These are phyloP conservation scores for Diplodia seriata DNA, from an alignment of 2,329 filamentous ascomycete species.

Conservation along the genomic window DNA sequence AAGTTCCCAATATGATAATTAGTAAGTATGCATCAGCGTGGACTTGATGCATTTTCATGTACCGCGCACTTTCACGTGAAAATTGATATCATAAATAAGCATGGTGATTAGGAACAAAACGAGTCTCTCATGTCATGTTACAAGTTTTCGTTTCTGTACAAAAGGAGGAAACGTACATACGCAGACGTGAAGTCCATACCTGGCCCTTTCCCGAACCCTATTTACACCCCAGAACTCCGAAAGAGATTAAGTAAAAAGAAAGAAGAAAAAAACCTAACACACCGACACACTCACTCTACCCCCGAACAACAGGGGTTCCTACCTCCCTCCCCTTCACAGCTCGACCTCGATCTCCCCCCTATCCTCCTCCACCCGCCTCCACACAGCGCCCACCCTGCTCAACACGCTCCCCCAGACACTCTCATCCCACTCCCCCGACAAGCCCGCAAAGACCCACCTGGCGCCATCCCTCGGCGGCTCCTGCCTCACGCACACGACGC, in stretches of 20 bases:
- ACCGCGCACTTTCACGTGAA: neutral
- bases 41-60: neutral
- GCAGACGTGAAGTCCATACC: neutral
- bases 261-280: neutral
- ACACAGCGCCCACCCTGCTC: conserved; percentile 39
- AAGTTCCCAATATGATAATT: neutral
- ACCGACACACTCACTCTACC: neutral
- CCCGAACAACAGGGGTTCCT: neutral
- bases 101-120: neutral
- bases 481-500: conserved; percentile 37
- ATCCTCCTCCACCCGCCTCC: conserved; percentile 38
- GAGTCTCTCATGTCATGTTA: no score
- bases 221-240: neutral
- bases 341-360: neutral
- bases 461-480: conserved; percentile 41
- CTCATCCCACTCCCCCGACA: conserved; percentile 36
- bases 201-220: neutral
- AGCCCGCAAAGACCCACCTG: conserved; percentile 40
- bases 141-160: neutral
- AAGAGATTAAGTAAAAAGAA: neutral
- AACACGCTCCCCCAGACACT: conserved; percentile 39
- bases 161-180: neutral
- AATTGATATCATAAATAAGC: neutral
- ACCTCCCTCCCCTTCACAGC: neutral
- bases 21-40: no score